Evolutionary conservation across 1,284 basidiomycete genomes (phyloP).

Genomic region (Earliella scabrosa): DNA sequence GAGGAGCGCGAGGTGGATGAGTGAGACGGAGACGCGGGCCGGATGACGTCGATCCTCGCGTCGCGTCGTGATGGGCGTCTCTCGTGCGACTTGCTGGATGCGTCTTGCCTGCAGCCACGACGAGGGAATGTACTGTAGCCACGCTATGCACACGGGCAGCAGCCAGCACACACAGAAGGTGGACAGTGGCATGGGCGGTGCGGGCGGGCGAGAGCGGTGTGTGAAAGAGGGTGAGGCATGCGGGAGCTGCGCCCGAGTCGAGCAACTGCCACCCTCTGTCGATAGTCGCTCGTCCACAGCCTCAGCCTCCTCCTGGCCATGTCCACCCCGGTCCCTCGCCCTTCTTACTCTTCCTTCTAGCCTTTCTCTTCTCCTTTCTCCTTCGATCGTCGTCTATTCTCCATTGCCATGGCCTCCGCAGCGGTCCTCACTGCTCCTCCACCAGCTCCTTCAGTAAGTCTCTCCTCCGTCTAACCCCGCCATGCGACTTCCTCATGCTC

Average conservation of each 20-base stretch:
- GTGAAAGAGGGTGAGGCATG: background rate
- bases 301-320: background rate
- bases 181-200: too few species aligned
- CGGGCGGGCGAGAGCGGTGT: background rate
- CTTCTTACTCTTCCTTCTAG: constrained; percentile 29
- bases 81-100: background rate
- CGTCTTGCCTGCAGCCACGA: too few species aligned
- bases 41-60: constrained; percentile 12
- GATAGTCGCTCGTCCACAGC: constrained; percentile 15
- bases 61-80: background rate
- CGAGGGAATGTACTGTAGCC: too few species aligned
- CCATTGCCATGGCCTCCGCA: background rate
- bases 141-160: too few species aligned
- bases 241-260: too few species aligned
- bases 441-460: background rate
- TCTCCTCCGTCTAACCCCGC: too few species aligned
- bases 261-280: too few species aligned
- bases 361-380: constrained; percentile 38
- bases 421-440: background rate
- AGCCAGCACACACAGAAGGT: too few species aligned
- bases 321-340: background rate
- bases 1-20: background rate
- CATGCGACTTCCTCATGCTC: too few species aligned
- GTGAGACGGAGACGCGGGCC: constrained; percentile 1
- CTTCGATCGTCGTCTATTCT: background rate